Conservation (phyloP, 352 stramenopile species). For the Phytophthora crassamura region DNA sequence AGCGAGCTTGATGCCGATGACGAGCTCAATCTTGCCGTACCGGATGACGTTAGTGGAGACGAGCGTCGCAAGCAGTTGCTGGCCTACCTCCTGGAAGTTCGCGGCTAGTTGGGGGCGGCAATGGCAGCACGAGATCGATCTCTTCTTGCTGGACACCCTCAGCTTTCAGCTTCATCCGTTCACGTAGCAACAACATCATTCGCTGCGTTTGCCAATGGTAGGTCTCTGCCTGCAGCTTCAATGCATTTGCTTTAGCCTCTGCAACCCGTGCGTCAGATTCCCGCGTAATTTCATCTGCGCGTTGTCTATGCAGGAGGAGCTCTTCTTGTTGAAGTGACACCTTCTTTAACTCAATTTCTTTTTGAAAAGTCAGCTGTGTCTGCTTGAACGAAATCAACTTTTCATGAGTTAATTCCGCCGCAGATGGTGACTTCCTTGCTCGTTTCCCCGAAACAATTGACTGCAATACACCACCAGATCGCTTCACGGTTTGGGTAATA, state of each 20-base stretch:
- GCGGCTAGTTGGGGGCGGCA: too few relatives aligned
- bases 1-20: slow-evolving; percentile 4
- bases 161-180: slow-evolving; percentile 1
- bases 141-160: slow-evolving; percentile 9
- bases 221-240: slow-evolving; percentile 10
- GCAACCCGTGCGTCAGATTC: slow-evolving; percentile 10
- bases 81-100: slow-evolving; percentile 5
- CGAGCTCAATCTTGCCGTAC: slow-evolving; percentile 6
- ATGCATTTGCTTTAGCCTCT: neutral
- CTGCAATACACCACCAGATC: too few relatives aligned
- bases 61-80: slow-evolving; percentile 6
- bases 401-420: too few relatives aligned
- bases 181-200: neutral
- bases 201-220: slow-evolving; percentile 1
- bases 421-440: too few relatives aligned
- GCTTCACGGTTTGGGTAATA: too few relatives aligned
- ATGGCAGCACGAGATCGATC: slow-evolving; percentile 3
- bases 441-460: too few relatives aligned
- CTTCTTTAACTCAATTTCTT: too few relatives aligned
- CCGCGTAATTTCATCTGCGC: too few relatives aligned
- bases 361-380: too few relatives aligned
- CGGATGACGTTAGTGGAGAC: neutral
- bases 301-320: too few relatives aligned
- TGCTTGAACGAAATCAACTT: too few relatives aligned
- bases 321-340: too few relatives aligned